Evolutionary conservation across 2,329 filamentous ascomycete genomes (phyloP), one percentile per base, ranked within the genome.

Genomic region (Aspergillus oerlinghausenensis): DNA sequence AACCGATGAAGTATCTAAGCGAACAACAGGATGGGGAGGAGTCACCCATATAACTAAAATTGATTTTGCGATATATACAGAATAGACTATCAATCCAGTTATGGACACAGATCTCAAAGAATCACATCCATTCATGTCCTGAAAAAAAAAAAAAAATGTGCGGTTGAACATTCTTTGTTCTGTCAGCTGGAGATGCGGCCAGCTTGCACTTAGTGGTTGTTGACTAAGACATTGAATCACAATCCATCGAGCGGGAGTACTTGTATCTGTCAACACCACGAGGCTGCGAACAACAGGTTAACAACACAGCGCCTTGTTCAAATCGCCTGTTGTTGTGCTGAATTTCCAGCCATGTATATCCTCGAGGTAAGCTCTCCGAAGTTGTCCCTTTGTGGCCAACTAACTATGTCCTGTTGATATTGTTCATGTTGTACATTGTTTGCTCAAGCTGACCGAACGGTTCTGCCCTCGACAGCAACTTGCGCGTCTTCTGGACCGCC

Each of bases 401-500:
- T n/a, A n/a, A 26, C 4, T 11, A 19, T 19, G 17, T 6, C 8
- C 21, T 38, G 50, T 56, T 10, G 38, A 11, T 29, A 23, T 29
- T 50, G 45, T 50, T 45, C 14, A 35, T 35, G 32, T 14, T 35
- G 11, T 35, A 35, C 32, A 11, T 32, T 32, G 9, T 29, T 59
- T 55, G 47, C 54, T 54, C 54, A 28, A 56, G 50, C 59, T 62
- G 48, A 63, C 51, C 52, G 5, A 17, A 38, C 43, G 54, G 50
- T 50, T 59, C 50, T 59, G 56, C 47, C 56, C 50, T 26, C 54
- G 53, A 47, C 60, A 85, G 81, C 80, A 84, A 80, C 86, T 97
- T 65, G 90, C 91, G 71, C 85, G 85, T 75, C 87, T 89, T 75
- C 88, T 97, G 68, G 94, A 99, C 80, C 86, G 90, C 70, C 92